Percentiles rank a stretch among this genome's conserved stretches.
Evolutionary conservation across 768 basidiomycete genomes (phyloP).

Genomic region (Xerocomus brunneocitrinus): DNA sequence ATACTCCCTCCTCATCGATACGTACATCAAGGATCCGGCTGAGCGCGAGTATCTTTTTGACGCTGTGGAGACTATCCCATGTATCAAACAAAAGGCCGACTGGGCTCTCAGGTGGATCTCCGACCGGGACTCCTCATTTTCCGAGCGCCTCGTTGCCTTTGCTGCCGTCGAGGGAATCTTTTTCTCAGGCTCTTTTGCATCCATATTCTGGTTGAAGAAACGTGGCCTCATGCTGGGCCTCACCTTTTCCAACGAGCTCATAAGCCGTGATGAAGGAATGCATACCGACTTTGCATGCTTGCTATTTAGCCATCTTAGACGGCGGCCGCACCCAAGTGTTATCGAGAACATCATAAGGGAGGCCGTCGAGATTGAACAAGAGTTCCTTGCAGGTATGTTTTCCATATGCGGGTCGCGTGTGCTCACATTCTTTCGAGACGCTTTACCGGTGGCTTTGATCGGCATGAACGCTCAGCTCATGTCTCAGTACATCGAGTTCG

Average conservation of each 20-base stretch:
- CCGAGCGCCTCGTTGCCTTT: conserved; percentile 87
- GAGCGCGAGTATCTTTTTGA: conserved; percentile 80
- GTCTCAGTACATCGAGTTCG: conserved; percentile 88
- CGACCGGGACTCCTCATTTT: conserved; percentile 73
- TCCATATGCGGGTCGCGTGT: background rate
- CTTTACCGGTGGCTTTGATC: conserved; percentile 78
- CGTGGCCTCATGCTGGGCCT: conserved; percentile 95
- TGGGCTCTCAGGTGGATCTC: conserved; percentile 94
- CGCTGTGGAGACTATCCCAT: conserved; percentile 89
- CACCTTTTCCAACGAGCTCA: conserved; percentile 93
- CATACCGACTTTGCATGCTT: conserved; percentile 96
- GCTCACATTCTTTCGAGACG: conserved; percentile 43
- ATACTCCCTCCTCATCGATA: conserved; percentile 91
- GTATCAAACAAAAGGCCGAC: conserved; percentile 85
- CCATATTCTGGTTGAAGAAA: conserved; percentile 96
- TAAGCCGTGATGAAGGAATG: conserved; percentile 90
- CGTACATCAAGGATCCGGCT: conserved; percentile 76
- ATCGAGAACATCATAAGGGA: conserved; percentile 70
- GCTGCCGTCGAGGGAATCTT: conserved; percentile 96
- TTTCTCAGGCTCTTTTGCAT: conserved; percentile 89
- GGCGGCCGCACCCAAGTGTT: conserved; percentile 73
- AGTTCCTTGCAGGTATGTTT: conserved; percentile 67
- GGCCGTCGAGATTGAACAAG: conserved; percentile 81
- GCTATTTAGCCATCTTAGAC: conserved; percentile 72
- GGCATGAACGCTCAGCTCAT: conserved; percentile 88